These are phyloP conservation scores for Ustulina deusta DNA, from an alignment of 2,329 filamentous ascomycete genomes.

Conservation along the genomic window DNA sequence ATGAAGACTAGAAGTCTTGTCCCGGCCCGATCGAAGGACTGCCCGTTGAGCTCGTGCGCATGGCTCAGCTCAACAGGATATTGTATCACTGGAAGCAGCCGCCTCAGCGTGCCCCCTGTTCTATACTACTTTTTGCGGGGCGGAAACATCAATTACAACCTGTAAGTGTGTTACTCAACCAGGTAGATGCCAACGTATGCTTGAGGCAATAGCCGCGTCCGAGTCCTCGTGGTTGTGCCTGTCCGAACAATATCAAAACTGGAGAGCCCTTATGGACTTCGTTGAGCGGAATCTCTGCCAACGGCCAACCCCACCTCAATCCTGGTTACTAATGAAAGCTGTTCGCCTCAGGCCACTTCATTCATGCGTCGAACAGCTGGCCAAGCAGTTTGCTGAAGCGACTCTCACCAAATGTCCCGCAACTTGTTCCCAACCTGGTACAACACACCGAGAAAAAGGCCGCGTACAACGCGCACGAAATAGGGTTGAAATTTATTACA, in stretches of 20 bases:
- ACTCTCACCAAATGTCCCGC: not conserved
- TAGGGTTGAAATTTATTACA: conserved; percentile 19
- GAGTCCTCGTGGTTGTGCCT: conserved; percentile 3
- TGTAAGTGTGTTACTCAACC: conserved; percentile 27
- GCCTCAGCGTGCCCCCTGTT: conserved; percentile 26
- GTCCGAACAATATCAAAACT: not conserved
- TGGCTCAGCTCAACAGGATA: conserved; percentile 11
- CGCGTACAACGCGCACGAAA: conserved; percentile 25
- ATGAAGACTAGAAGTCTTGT: not conserved
- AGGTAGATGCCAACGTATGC: conserved; percentile 26
- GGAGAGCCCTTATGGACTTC: not conserved
- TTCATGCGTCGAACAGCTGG: not conserved
- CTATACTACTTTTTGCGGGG: conserved; percentile 14
- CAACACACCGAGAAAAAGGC: not conserved
- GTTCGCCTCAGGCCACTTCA: conserved; percentile 14
- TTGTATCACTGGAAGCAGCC: conserved; percentile 22
- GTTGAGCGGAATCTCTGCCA: not conserved
- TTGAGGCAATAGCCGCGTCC: conserved; percentile 22
- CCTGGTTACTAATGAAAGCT: conserved; percentile 5
- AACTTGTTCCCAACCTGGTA: not conserved
- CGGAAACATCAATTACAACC: conserved; percentile 6
- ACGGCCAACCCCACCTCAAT: not conserved
- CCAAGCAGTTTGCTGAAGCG: not conserved
- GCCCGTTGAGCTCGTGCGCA: conserved; percentile 14
- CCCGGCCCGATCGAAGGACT: conserved; percentile 6